These are phyloP conservation scores for Heracleum sosnowskyi DNA, from an alignment of 129 eudicot genomes.

Conservation along the genomic window DNA sequence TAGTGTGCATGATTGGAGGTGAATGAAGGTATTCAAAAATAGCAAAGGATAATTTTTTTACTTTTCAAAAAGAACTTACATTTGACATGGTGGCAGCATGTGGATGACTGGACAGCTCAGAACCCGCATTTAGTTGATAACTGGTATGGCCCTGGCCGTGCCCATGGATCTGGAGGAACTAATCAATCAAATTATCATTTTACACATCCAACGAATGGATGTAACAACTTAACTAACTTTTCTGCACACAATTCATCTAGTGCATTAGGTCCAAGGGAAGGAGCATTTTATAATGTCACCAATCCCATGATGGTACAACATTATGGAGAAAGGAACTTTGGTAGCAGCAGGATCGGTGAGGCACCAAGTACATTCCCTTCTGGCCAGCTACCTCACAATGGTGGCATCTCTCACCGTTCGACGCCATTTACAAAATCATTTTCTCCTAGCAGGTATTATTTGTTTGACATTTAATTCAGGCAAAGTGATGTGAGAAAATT, in stretches of 20 bases:
- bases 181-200: conserved; percentile 18
- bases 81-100: conserved; percentile 37
- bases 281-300: conserved; percentile 8
- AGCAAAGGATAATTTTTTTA: not conserved
- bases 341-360: conserved; percentile 31
- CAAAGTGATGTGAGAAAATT: not conserved
- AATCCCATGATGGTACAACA: conserved; percentile 14
- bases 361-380: conserved; percentile 23
- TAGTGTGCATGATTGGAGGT: not conserved
- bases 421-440: conserved; percentile 39
- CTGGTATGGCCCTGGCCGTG: conserved; percentile 31
- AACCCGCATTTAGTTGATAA: conserved; percentile 26
- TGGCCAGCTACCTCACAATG: conserved; percentile 32
- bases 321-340: conserved; percentile 25
- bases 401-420: conserved; percentile 31
- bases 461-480: not conserved
- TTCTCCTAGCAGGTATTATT: conserved; percentile 57
- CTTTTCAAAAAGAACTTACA: conserved; percentile 8
- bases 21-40: not conserved
- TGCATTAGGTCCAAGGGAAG: too few relatives aligned
- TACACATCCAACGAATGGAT: conserved; percentile 27
- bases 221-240: conserved; percentile 17
- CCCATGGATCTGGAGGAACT: conserved; percentile 24
- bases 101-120: conserved; percentile 31
- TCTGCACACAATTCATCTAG: conserved; percentile 27